Evolutionary conservation across 345 rosid species (phyloP).

Genomic region (Hevea brasiliensis): DNA sequence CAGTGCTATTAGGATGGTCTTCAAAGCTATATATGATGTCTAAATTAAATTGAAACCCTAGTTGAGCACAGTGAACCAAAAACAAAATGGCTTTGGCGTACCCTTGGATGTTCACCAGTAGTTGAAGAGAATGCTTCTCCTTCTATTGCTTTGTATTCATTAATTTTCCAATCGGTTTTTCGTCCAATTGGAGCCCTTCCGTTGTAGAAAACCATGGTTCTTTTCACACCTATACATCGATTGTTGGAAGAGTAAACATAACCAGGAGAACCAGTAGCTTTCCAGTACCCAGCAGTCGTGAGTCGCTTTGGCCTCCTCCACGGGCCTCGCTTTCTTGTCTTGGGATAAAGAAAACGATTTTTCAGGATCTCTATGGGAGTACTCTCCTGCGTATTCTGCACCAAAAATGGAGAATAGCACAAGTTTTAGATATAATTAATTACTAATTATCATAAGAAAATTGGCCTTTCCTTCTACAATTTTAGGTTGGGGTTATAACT

Average conservation of each 20-base stretch:
- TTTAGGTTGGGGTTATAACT: too few relatives aligned
- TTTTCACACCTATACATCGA: not conserved
- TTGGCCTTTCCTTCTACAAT: too few relatives aligned
- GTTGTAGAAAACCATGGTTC: slow-evolving; percentile 3
- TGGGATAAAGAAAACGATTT: slow-evolving; percentile 13
- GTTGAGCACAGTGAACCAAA: too few relatives aligned
- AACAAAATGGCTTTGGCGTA: too few relatives aligned
- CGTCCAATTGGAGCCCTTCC: not conserved
- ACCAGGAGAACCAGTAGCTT: slow-evolving; percentile 3
- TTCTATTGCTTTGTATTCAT: not conserved
- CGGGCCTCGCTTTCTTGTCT: slow-evolving; percentile 9
- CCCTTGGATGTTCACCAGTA: not conserved
- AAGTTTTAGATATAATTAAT: too few relatives aligned
- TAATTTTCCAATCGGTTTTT: not conserved
- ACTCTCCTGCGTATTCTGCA: slow-evolving; percentile 4
- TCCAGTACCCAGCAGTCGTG: slow-evolving; percentile 3
- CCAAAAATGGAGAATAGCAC: not conserved
- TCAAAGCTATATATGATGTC: too few relatives aligned
- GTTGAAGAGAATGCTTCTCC: not conserved
- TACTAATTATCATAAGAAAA: too few relatives aligned
- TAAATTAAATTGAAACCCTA: too few relatives aligned
- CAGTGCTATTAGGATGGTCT: too few relatives aligned
- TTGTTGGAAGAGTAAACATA: not conserved
- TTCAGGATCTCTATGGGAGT: not conserved
- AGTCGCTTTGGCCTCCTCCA: slow-evolving; percentile 8